Percentiles rank a stretch among this genome's conserved stretches.
phyloP scores from a whole-genome alignment of 2,329 filamentous ascomycete genomes.

The Sclerotinia trifoliorum region DNA sequence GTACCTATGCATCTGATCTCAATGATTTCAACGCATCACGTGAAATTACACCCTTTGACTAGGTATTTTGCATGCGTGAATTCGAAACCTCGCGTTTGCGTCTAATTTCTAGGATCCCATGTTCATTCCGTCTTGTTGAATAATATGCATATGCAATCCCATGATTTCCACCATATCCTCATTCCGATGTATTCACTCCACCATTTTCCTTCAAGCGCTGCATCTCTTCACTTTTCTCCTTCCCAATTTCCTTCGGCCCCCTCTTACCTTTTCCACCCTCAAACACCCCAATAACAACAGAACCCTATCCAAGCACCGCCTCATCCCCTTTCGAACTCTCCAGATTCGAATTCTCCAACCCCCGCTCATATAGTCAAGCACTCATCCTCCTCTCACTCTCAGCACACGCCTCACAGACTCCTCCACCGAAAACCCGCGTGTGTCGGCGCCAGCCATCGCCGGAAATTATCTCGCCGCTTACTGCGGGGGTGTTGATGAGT shows the following conservation, averaged over 20 bases:
- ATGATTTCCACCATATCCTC: neutral
- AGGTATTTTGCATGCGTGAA: neutral
- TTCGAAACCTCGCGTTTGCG: neutral
- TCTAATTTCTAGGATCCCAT: neutral
- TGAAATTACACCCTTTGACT: neutral
- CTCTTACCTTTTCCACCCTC: neutral
- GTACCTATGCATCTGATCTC: neutral
- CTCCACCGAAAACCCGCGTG: slow-evolving; percentile 38
- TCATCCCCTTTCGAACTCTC: neutral
- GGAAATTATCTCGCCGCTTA: slow-evolving; percentile 33
- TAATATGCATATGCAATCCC: neutral
- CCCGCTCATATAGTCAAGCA: slow-evolving; percentile 26
- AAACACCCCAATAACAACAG: neutral
- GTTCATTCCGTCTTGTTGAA: neutral
- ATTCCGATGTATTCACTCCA: neutral
- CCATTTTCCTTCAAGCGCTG: neutral
- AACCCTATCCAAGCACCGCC: neutral
- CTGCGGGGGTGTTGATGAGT: slow-evolving; percentile 17
- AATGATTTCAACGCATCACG: neutral
- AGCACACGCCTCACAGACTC: slow-evolving; percentile 37
- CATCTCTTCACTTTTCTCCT: neutral
- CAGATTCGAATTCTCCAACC: neutral
- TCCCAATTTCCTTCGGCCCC: neutral
- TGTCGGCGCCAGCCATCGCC: slow-evolving; percentile 37
- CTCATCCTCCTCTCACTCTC: slow-evolving; percentile 34